Evolutionary conservation across 2,329 filamentous ascomycete species (phyloP).

Genomic region (Zymoseptoria pseudotritici): DNA sequence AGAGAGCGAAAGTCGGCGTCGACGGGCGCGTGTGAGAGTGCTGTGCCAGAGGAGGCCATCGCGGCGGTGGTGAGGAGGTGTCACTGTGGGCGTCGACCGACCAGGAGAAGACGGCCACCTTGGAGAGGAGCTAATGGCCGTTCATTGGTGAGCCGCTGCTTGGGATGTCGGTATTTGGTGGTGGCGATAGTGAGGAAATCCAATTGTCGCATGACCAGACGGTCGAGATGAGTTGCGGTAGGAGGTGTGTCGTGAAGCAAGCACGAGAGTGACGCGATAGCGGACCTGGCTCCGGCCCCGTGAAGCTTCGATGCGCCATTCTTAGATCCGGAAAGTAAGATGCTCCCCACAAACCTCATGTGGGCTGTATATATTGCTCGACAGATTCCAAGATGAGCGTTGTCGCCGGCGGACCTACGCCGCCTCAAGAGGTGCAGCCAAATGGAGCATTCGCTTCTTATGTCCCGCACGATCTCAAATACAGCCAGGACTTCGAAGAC

Average conservation of each 20-base stretch:
- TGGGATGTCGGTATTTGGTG: background rate
- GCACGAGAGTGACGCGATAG: background rate
- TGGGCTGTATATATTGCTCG: background rate
- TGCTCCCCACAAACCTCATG: background rate
- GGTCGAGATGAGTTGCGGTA: background rate
- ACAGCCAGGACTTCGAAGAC: conserved; percentile 40
- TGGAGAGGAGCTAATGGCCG: background rate
- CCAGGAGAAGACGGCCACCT: background rate
- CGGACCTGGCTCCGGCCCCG: background rate
- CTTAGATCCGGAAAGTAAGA: background rate
- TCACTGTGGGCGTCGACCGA: background rate
- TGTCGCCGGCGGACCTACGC: conserved; percentile 10
- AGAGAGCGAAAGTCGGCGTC: conserved; percentile 26
- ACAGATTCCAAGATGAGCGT: background rate
- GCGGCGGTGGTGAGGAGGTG: background rate
- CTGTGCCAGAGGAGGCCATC: conserved; percentile 13
- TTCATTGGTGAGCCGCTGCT: background rate
- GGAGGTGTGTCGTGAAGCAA: background rate
- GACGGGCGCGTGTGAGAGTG: conserved; percentile 16
- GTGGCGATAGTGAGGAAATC: background rate
- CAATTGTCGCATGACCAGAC: background rate
- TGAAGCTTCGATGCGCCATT: background rate
- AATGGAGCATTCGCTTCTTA: conserved; percentile 31
- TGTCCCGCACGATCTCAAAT: conserved; percentile 37
- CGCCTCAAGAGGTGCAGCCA: conserved; percentile 17